Percentiles rank a stretch among this genome's conserved stretches.
Evolutionary conservation across 2,329 filamentous ascomycete genomes (phyloP).

Genomic region (Neonectria hederae): DNA sequence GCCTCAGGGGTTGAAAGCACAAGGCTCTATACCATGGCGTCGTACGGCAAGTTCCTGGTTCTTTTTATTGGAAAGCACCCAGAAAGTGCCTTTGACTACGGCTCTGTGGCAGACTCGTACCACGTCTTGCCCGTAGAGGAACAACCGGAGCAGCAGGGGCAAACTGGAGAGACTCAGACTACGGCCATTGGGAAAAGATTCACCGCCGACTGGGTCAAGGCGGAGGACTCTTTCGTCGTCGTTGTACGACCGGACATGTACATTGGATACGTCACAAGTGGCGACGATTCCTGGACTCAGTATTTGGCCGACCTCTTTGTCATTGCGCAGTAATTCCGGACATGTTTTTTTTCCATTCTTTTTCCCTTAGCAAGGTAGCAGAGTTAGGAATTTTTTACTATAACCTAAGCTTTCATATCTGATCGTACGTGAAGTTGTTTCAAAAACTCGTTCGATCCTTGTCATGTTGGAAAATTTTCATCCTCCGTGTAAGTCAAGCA

Average conservation of each 20-base stretch:
- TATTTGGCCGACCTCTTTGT: slow-evolving; percentile 40
- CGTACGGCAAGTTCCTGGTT: slow-evolving; percentile 47
- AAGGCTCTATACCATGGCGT: slow-evolving; percentile 45
- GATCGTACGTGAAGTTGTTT: neutral
- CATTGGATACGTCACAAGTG: slow-evolving; percentile 47
- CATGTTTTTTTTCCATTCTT: neutral
- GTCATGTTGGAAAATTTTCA: neutral
- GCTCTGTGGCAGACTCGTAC: slow-evolving; percentile 18
- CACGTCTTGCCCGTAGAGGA: slow-evolving; percentile 17
- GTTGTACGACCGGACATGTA: slow-evolving; percentile 55
- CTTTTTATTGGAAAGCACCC: slow-evolving; percentile 33
- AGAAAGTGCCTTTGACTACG: slow-evolving; percentile 9
- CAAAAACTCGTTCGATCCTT: neutral
- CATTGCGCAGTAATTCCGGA: neutral
- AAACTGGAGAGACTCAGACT: neutral
- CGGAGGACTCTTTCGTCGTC: slow-evolving; percentile 28
- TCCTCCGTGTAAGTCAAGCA: neutral
- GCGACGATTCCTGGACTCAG: slow-evolving; percentile 37
- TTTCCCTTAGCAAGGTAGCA: neutral
- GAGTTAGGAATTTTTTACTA: neutral
- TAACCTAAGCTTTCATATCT: neutral
- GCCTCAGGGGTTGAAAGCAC: slow-evolving; percentile 24
- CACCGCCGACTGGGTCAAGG: slow-evolving; percentile 43
- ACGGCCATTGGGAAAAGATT: slow-evolving; percentile 32
- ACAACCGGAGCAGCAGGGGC: neutral